Conservation (phyloP, 2,329 filamentous ascomycete genomes). For the Tolypocladium guangdongense region DNA sequence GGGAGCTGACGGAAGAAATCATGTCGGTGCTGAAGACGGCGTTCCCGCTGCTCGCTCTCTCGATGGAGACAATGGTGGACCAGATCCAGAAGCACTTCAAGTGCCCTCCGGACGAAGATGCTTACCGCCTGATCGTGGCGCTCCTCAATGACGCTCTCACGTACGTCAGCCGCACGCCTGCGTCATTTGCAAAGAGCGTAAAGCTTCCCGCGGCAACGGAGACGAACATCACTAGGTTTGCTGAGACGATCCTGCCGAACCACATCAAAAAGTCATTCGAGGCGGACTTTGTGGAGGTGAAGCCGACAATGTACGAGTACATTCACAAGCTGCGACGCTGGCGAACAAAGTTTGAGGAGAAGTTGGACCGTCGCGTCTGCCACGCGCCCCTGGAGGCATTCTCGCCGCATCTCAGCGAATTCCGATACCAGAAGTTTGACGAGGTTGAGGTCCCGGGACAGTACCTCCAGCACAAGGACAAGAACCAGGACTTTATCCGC, state of each 20-base stretch:
- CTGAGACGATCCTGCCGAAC: slow-evolving; percentile 85
- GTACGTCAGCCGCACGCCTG: slow-evolving; percentile 80
- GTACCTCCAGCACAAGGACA: slow-evolving; percentile 94
- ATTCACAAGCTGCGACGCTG: slow-evolving; percentile 93
- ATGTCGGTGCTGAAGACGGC: slow-evolving; percentile 93
- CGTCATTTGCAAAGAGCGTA: slow-evolving; percentile 78
- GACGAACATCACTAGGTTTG: slow-evolving; percentile 92
- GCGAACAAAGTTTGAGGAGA: slow-evolving; percentile 97
- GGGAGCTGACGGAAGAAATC: slow-evolving; percentile 94
- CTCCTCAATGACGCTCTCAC: slow-evolving; percentile 90
- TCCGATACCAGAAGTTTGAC: slow-evolving; percentile 95
- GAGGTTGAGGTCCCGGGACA: slow-evolving; percentile 97
- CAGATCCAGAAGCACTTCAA: slow-evolving; percentile 99
- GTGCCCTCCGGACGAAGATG: slow-evolving; percentile 95
- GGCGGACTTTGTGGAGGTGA: slow-evolving; percentile 88
- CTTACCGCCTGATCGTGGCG: slow-evolving; percentile 93
- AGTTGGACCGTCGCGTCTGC: slow-evolving; percentile 73
- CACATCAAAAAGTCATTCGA: slow-evolving; percentile 97
- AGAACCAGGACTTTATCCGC: slow-evolving; percentile 96
- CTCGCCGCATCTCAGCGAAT: slow-evolving; percentile 88
- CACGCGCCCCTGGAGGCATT: slow-evolving; percentile 71
- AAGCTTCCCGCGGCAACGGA: slow-evolving; percentile 87
- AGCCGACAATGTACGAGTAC: slow-evolving; percentile 97
- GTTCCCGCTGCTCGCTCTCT: slow-evolving; percentile 87
- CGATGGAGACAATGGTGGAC: slow-evolving; percentile 99